Percentiles rank a stretch among this genome's conserved stretches.
Evolutionary conservation across 2,329 filamentous ascomycete genomes (phyloP).

Genomic region (Curvularia eragrostidis): DNA sequence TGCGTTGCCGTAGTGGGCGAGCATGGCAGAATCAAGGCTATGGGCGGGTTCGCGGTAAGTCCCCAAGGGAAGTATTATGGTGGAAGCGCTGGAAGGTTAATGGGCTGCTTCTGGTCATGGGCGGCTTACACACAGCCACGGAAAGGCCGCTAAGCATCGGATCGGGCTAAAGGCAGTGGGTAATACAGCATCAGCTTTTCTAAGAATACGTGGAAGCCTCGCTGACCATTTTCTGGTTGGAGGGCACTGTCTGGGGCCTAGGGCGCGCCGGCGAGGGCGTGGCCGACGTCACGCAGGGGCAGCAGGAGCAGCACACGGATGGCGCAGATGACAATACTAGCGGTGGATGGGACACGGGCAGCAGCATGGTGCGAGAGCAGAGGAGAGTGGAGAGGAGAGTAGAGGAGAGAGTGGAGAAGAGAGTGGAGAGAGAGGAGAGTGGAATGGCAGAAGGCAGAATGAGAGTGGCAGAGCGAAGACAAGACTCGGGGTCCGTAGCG

Average conservation of each 20-base stretch:
- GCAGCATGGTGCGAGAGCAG: background rate
- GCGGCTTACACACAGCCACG: slow-evolving; percentile 48
- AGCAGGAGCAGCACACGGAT: background rate
- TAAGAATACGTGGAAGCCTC: slow-evolving; percentile 43
- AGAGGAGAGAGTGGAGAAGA: background rate
- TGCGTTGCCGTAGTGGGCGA: slow-evolving; percentile 5
- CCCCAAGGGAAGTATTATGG: slow-evolving; percentile 24
- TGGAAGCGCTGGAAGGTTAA: slow-evolving; percentile 24
- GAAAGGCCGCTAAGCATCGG: slow-evolving; percentile 30
- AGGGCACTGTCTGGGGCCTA: slow-evolving; percentile 6
- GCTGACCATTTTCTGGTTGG: slow-evolving; percentile 22
- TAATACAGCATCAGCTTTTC: slow-evolving; percentile 46
- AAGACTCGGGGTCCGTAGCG: background rate
- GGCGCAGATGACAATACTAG: background rate
- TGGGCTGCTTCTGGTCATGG: slow-evolving; percentile 32
- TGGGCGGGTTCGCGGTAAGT: background rate
- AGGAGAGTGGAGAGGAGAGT: background rate
- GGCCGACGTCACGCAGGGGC: background rate
- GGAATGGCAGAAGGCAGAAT: background rate
- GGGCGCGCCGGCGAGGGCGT: slow-evolving; percentile 18
- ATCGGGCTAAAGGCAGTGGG: slow-evolving; percentile 33
- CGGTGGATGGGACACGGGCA: background rate
- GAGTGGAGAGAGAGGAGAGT: background rate
- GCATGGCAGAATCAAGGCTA: background rate
- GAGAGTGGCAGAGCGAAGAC: background rate